A percentile compares a stretch with the other conserved stretches of the same genome.
These are phyloP conservation scores for Epichloe gansuensis DNA, from an alignment of 2,329 filamentous ascomycete genomes.

Conservation along the genomic window DNA sequence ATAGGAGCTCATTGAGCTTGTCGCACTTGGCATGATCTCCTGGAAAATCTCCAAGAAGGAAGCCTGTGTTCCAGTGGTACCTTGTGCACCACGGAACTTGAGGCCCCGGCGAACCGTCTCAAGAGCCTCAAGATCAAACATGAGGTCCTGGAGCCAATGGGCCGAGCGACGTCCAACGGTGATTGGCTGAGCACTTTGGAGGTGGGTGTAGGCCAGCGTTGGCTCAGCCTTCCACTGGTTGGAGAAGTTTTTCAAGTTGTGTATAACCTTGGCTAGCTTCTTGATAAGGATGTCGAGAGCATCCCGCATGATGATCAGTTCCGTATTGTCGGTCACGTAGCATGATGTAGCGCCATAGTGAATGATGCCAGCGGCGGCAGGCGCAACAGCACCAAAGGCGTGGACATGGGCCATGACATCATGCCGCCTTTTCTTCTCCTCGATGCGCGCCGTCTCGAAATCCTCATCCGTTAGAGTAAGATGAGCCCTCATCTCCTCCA, in stretches of 20 bases:
- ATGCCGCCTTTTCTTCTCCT: constrained; percentile 62
- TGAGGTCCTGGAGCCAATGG: constrained; percentile 55
- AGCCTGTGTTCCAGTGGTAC: constrained; percentile 67
- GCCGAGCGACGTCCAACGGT: constrained; percentile 22
- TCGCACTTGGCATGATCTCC: constrained; percentile 37
- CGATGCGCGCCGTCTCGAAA: constrained; percentile 60
- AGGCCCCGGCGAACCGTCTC: constrained; percentile 57
- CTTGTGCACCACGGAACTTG: constrained; percentile 58
- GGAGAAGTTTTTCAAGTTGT: constrained; percentile 62
- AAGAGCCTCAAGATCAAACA: constrained; percentile 61
- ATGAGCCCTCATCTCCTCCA: constrained; percentile 65
- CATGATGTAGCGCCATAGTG: constrained; percentile 45
- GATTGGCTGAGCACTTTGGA: constrained; percentile 42
- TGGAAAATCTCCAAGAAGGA: constrained; percentile 46
- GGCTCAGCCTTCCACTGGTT: constrained; percentile 57
- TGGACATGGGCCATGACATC: constrained; percentile 60
- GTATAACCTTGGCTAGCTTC: constrained; percentile 68
- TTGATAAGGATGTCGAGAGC: constrained; percentile 64
- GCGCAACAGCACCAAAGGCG: constrained; percentile 60
- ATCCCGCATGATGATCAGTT: constrained; percentile 53
- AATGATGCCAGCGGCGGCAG: constrained; percentile 71
- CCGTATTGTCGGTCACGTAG: constrained; percentile 58
- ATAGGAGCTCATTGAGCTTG: constrained; percentile 42
- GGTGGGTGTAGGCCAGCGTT: constrained; percentile 66
- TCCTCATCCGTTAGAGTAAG: constrained; percentile 65